Base-by-base conservation (phyloP, 2,329 filamentous ascomycete species). In the Neobulgaria alba region DNA sequence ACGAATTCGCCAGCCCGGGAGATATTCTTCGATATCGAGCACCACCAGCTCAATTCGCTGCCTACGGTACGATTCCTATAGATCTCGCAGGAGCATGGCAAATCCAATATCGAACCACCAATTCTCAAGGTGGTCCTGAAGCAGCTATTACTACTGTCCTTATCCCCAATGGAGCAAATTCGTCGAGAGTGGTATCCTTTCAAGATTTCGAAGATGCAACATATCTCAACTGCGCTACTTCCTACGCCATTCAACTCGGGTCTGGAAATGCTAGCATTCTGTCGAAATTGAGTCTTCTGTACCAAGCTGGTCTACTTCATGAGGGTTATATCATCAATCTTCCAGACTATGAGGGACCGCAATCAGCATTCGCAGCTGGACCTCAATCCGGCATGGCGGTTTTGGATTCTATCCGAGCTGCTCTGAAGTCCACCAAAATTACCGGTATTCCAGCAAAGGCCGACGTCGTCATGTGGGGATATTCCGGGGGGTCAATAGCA, bases 401-500 rank as follows among this genome's bases (percentile, higher is more conserved):
- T 1, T 38, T 56, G 5, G 50, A 55, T 35, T 47, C 45, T 3
- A 18, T 55, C 2, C 48, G 52, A 16, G 50, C 53, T n/a, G 43
- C 42, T 10, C 33, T 48, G 4, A 26, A 18, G 7, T 38, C 35
- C 10, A n/a, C n/a, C 4, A 9, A 12, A 4, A 9, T 29, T 10
- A 18, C 31, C 19, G 16, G 39, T 5, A 16, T 48, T 17, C 30
- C 33, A 2, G 14, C 17, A 4, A 16, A 37, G 17, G 29, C 37
- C 4, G 16, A 30, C 2, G 41, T 38, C 23, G 43, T 39, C 18
- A 29, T 75, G 40, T 76, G 71, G 70, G 74, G 74, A 0, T 77
- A 76, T 50, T 73, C 68, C 0, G 74, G 74, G 2, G 73, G 73
- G 3, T 65, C 66, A 2, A 46, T 76, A 14, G 71, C 72, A 0